A percentile compares a stretch with the other conserved stretches of the same genome.
Conservation (phyloP, 2,329 filamentous ascomycete genomes). For the Ceratocystis papillata region DNA sequence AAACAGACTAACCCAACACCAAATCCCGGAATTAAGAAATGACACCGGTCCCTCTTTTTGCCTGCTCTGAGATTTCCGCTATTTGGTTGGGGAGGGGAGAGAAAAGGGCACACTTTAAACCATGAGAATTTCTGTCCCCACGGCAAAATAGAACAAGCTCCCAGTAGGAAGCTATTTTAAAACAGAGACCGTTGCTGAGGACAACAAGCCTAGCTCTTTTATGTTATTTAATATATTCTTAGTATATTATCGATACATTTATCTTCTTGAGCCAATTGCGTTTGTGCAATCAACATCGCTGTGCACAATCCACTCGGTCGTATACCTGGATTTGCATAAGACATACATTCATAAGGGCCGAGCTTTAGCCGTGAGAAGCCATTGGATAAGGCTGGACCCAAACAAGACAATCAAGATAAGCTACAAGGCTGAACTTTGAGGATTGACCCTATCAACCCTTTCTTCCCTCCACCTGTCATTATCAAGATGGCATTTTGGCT, state of each 20-base stretch:
- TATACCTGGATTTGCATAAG: not conserved
- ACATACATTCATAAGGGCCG: not conserved
- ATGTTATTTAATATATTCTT: not conserved
- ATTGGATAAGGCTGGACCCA: too few relatives aligned
- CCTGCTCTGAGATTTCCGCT: not conserved
- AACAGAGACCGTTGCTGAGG: not conserved
- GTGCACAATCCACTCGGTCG: not conserved
- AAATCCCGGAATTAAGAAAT: conserved; percentile 5
- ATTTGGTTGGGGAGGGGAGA: not conserved
- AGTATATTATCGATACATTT: not conserved
- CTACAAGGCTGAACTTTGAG: too few relatives aligned
- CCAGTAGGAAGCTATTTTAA: not conserved
- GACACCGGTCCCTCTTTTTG: not conserved
- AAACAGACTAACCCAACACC: not conserved
- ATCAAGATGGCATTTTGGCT: too few relatives aligned
- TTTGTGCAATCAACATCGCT: not conserved
- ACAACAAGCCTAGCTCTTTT: not conserved
- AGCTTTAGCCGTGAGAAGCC: not conserved
- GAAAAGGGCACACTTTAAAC: too few relatives aligned
- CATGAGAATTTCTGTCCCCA: too few relatives aligned
- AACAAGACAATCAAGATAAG: too few relatives aligned
- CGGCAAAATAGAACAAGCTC: not conserved
- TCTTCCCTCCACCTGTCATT: not conserved
- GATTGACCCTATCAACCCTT: not conserved
- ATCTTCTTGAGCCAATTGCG: not conserved